Evolutionary conservation across 2,329 filamentous ascomycete species (phyloP), one percentile per base, ranked within the genome.

Genomic region (Mariannaea elegans): DNA sequence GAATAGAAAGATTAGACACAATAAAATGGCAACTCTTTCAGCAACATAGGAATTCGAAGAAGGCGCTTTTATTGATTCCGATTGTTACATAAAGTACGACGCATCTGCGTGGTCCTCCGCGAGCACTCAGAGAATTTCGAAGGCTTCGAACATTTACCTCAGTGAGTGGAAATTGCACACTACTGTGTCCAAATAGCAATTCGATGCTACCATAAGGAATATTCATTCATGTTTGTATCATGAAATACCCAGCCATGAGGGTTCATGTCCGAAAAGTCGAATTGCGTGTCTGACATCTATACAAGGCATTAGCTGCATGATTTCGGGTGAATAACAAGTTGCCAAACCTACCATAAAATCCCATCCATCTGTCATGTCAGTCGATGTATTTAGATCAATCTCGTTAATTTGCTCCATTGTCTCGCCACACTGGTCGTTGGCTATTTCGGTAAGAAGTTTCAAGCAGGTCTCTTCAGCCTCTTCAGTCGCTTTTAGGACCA

Each of bases 401-500:
- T 63, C 49, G 2, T 34, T 23, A 7, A 32, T 4, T 14, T n/a
- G 14, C 27, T 31, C 24, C 12, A 18, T 3, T 10, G 32, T 45
- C 1, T 56, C 57, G 4, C 41, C 24, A 2, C 50, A 48, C 7
- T 69, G 50, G 1, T 50, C 23, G 2, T 59, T 69, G 1, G 65
- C 66, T 3, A 71, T 66, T 16, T 71, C 68, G 6, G 78, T 76
- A 3, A 82, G 70, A 10, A 80, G 51, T 1, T 65, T 57, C 23
- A 77, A 61, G 10, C 75, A 74, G 36, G 61, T 65, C n/a, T 71
- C 72, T 7, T 72, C 71, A 1, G 72, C 75, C 1, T 76, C 72
- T 14, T 79, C 75, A 0, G 76, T 78, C 3, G 78, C 74, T 9
- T 73, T 71, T 1, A 82, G 38, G 3, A 84, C 63, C 0, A 71